Percentiles rank a stretch among this genome's conserved stretches.
Conservation (phyloP, 768 basidiomycete genomes). For the Podaxis sp. region DNA sequence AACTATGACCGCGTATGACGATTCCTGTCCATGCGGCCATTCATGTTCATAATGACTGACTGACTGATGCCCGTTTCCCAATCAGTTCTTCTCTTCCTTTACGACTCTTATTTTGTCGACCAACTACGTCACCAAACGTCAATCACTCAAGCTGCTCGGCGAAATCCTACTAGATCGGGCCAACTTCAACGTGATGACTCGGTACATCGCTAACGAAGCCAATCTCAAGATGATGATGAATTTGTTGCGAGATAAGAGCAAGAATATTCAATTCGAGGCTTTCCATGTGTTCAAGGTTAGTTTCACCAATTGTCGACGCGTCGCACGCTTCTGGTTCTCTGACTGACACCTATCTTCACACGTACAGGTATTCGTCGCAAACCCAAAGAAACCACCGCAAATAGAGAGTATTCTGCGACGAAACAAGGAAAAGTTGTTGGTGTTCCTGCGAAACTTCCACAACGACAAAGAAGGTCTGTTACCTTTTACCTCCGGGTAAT, state of each 20-base stretch:
- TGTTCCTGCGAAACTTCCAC: conserved; percentile 91
- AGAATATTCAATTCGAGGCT: conserved; percentile 99
- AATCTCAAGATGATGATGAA: conserved; percentile 99
- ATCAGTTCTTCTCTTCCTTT: conserved; percentile 93
- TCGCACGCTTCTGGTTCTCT: neutral
- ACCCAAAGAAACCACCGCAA: conserved; percentile 97
- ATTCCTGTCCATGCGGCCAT: conserved; percentile 11
- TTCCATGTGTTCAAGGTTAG: conserved; percentile 99
- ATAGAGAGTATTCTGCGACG: conserved; percentile 88
- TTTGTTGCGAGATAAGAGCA: conserved; percentile 94
- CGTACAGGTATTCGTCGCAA: conserved; percentile 90
- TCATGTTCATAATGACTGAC: conserved; percentile 13
- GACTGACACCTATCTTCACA: neutral
- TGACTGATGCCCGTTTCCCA: conserved; percentile 8
- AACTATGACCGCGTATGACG: conserved; percentile 87
- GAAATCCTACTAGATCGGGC: conserved; percentile 97
- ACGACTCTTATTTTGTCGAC: conserved; percentile 87
- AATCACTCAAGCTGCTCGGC: conserved; percentile 95
- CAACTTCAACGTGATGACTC: conserved; percentile 98
- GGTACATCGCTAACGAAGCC: conserved; percentile 91
- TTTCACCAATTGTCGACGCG: neutral
- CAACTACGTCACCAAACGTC: conserved; percentile 99
- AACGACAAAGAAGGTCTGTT: conserved; percentile 92
- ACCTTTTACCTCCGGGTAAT: conserved; percentile 6
- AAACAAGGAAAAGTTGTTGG: conserved; percentile 91